These are phyloP conservation scores for Taxawa tesnikishii DNA, from an alignment of 2,329 filamentous ascomycete genomes.

Conservation along the genomic window DNA sequence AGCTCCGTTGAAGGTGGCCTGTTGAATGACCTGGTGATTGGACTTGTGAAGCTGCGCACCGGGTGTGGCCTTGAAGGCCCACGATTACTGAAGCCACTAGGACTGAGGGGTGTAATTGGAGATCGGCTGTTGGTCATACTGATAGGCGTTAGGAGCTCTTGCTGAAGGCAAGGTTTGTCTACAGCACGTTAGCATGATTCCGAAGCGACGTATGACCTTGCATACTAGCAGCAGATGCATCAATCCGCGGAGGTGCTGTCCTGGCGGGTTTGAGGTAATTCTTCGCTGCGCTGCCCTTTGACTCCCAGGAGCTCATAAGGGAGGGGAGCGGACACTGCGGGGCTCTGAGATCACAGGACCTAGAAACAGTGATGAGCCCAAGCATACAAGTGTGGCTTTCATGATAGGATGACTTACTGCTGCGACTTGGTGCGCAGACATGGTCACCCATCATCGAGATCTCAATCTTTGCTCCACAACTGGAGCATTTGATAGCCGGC, in stretches of 20 bases:
- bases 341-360: no score
- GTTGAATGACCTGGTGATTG: slow-evolving; percentile 17
- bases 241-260: slow-evolving; percentile 35
- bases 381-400: no score
- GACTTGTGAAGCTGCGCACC: slow-evolving; percentile 16
- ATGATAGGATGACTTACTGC: no score
- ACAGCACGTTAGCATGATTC: slow-evolving; percentile 1
- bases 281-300: background rate
- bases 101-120: slow-evolving; percentile 23
- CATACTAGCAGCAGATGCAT: slow-evolving; percentile 40
- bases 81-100: slow-evolving; percentile 9
- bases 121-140: slow-evolving; percentile 38
- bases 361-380: no score
- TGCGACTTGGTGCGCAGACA: slow-evolving; percentile 39
- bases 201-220: no score
- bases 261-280: slow-evolving; percentile 23
- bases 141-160: slow-evolving; percentile 10
- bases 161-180: slow-evolving; percentile 5
- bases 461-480: slow-evolving; percentile 63
- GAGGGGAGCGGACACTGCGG: no score
- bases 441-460: slow-evolving; percentile 82
- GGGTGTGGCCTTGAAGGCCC: slow-evolving; percentile 7
- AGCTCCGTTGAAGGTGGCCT: slow-evolving; percentile 31
- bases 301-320: no score
- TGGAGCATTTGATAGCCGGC: slow-evolving; percentile 80